A percentile compares a stretch with the other conserved stretches of the same genome.
phyloP scores from a whole-genome alignment of 495 filamentous ascomycete genomes.

The Podospora pseudopauciseta region DNA sequence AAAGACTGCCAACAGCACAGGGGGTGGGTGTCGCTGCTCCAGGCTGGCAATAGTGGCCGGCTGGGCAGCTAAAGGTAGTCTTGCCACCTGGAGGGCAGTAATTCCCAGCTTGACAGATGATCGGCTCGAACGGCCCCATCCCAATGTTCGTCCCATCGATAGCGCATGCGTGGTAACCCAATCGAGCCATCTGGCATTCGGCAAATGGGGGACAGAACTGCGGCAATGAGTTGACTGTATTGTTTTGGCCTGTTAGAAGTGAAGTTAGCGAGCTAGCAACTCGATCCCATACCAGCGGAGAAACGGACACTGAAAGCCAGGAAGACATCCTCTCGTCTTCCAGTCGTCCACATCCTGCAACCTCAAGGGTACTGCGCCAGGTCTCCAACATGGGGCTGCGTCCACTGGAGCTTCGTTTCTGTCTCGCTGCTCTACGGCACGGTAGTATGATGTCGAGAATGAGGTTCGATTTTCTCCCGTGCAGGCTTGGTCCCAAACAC shows the following conservation, averaged over 20 bases:
- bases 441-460: conserved; percentile 35
- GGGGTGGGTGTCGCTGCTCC: conserved; percentile 41
- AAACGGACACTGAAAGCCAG: conserved; percentile 42
- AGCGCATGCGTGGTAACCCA: conserved; percentile 30
- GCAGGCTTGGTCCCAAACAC: conserved; percentile 32
- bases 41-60: conserved; percentile 43
- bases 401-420: conserved; percentile 21
- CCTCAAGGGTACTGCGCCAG: conserved; percentile 31
- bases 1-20: conserved; percentile 40
- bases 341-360: conserved; percentile 37
- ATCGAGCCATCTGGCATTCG: conserved; percentile 35
- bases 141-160: conserved; percentile 32
- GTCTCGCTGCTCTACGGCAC: conserved; percentile 16
- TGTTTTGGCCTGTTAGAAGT: conserved; percentile 37
- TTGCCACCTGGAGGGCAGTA: conserved; percentile 42
- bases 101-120: conserved; percentile 41
- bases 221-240: conserved; percentile 42
- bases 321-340: conserved; percentile 34
- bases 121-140: conserved; percentile 44
- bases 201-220: conserved; percentile 45
- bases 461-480: conserved; percentile 31
- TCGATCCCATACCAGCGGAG: background rate
- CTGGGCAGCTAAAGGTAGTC: conserved; percentile 37
- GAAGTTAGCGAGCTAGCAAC: conserved; percentile 9
- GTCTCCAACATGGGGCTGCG: conserved; percentile 36